phyloP scores from a whole-genome alignment of 2,329 filamentous ascomycete species.

The Colletotrichum caudatum region DNA sequence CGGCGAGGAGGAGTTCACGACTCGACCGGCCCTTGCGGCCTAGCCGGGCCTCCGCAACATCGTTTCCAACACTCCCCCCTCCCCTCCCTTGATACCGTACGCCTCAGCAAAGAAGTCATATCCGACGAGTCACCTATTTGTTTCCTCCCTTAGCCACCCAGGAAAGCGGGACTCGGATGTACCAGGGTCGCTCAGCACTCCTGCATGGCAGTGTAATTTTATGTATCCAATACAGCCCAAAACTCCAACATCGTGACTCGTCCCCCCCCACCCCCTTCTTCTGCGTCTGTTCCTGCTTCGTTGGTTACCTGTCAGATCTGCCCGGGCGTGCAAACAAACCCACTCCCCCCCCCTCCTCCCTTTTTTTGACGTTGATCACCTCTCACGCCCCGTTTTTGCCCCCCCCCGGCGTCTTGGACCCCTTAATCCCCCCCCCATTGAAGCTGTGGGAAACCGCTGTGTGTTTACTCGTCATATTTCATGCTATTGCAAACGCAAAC shows the following conservation, averaged over 20 bases:
- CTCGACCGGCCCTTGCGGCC: not conserved
- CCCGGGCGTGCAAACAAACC: constrained; percentile 7
- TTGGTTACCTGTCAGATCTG: constrained; percentile 32
- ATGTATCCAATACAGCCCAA: not conserved
- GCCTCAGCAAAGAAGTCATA: constrained; percentile 12
- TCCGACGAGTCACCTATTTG: constrained; percentile 33
- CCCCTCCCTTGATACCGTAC: not conserved
- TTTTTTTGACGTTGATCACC: not conserved
- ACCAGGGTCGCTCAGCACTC: constrained; percentile 3
- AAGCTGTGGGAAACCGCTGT: not conserved
- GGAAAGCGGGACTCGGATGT: constrained; percentile 12
- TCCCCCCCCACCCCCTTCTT: not conserved
- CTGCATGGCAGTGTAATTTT: not conserved
- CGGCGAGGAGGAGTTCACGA: not conserved
- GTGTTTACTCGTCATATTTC: constrained; percentile 15
- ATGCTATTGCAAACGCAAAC: not conserved
- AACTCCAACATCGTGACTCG: not conserved
- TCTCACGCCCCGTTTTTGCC: not conserved
- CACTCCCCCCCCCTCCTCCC: not conserved
- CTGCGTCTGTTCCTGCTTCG: constrained; percentile 1
- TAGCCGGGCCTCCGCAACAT: not conserved
- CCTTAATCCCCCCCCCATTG: not conserved
- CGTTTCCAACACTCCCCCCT: not conserved
- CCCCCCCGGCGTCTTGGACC: not conserved
- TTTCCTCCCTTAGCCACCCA: not conserved